Evolutionary conservation across 208 protist genomes (phyloP).

Genomic region (Herpetomonas samuelpessoai): DNA sequence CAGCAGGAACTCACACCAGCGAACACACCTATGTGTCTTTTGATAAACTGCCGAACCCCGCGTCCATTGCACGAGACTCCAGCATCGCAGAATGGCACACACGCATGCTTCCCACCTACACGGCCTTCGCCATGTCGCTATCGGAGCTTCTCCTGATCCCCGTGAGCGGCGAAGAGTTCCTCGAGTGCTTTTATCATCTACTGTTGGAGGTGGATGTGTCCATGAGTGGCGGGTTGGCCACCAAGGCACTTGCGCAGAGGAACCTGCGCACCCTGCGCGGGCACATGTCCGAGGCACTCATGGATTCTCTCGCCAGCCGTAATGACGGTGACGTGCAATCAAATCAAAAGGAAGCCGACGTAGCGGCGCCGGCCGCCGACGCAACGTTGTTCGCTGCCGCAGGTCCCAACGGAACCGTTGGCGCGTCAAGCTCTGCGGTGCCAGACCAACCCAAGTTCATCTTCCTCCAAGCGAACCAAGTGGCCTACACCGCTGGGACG

Average conservation of each 20-base stretch:
- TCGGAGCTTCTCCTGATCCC: conserved; percentile 55
- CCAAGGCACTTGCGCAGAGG: conserved; percentile 45
- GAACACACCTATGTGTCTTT: conserved; percentile 14
- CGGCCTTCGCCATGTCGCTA: conserved; percentile 56
- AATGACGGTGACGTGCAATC: conserved; percentile 7
- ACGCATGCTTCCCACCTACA: conserved; percentile 41
- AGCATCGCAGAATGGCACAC: conserved; percentile 22
- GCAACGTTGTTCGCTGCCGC: conserved; percentile 3
- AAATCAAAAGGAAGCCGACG: conserved; percentile 4
- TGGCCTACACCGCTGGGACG: conserved; percentile 27
- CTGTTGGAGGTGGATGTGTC: conserved; percentile 66
- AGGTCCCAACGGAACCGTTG: background rate
- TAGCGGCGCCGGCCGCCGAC: background rate
- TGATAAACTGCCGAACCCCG: conserved; percentile 14
- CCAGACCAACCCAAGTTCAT: conserved; percentile 41
- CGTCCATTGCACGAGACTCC: conserved; percentile 8
- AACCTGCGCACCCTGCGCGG: conserved; percentile 53
- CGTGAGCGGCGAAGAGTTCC: conserved; percentile 42
- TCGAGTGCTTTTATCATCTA: conserved; percentile 62
- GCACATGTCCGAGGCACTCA: conserved; percentile 27
- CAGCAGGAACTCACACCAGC: background rate
- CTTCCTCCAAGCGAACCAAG: conserved; percentile 38
- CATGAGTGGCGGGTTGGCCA: conserved; percentile 39
- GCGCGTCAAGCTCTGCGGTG: background rate
- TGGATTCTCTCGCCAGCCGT: conserved; percentile 1